phyloP scores from a whole-genome alignment of 2,329 filamentous ascomycete species.

The Hypoxylon sp. region DNA sequence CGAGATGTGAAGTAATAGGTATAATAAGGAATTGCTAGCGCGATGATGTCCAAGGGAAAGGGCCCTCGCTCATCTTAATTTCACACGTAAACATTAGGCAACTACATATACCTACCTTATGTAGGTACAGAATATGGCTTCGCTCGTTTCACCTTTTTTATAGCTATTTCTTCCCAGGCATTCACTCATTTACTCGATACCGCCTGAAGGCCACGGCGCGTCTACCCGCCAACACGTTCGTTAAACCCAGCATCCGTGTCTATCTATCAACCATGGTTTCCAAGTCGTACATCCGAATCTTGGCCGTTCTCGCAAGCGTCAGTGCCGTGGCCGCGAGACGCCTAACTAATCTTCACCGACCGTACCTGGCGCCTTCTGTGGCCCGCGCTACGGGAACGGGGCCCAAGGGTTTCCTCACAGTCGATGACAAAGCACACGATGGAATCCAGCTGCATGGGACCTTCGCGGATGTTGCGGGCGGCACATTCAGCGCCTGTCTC shows the following conservation, averaged over 20 bases:
- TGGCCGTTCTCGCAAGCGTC: slow-evolving; percentile 10
- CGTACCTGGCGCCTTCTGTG: slow-evolving; percentile 1
- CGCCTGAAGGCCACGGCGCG: background rate
- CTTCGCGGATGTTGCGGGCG: background rate
- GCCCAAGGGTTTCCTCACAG: slow-evolving; percentile 19
- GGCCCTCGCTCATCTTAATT: background rate
- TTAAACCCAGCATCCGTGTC: background rate
- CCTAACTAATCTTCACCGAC: slow-evolving; percentile 14
- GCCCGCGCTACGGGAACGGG: slow-evolving; percentile 20
- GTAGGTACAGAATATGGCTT: background rate
- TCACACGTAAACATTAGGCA: no score
- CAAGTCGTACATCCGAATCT: background rate
- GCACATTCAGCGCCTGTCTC: slow-evolving; percentile 9
- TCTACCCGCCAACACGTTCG: background rate
- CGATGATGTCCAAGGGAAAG: background rate
- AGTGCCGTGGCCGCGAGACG: slow-evolving; percentile 16
- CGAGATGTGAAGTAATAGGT: background rate
- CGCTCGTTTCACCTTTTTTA: background rate
- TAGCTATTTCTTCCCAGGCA: background rate
- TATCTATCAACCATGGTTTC: background rate
- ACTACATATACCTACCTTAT: background rate
- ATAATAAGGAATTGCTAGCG: background rate
- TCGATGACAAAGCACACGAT: slow-evolving; percentile 10
- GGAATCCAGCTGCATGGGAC: background rate
- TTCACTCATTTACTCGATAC: slow-evolving; percentile 1